Percentiles rank a stretch among this genome's conserved stretches.
phyloP scores from a whole-genome alignment of 164 flowering plant species.

The Vitis rupestris region DNA sequence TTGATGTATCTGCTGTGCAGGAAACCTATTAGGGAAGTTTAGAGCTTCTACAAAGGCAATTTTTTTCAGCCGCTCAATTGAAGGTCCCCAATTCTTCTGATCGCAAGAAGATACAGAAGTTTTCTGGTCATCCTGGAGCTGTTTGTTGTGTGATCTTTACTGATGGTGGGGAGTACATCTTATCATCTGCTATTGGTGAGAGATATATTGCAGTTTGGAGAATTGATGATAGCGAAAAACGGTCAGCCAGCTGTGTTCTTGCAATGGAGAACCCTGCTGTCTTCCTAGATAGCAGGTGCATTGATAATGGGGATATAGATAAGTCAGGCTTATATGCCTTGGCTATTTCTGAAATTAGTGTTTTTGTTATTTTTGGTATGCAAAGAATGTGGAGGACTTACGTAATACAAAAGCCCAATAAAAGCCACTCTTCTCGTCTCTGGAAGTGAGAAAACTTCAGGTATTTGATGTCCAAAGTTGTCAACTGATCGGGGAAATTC shows the following conservation, averaged over 20 bases:
- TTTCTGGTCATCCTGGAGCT: conserved; percentile 91
- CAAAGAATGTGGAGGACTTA: conserved; percentile 55
- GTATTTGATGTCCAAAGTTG: too few species aligned
- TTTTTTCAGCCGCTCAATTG: conserved; percentile 60
- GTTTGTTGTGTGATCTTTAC: conserved; percentile 73
- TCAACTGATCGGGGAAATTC: too few species aligned
- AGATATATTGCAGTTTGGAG: conserved; percentile 82
- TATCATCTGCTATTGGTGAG: conserved; percentile 92
- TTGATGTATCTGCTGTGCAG: conserved; percentile 78
- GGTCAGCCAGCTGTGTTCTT: conserved; percentile 71
- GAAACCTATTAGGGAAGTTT: conserved; percentile 62
- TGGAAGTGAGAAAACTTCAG: too few species aligned
- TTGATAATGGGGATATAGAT: conserved; percentile 21
- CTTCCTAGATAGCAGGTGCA: conserved; percentile 53
- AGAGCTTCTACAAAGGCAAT: conserved; percentile 75
- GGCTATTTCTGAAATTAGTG: conserved; percentile 81
- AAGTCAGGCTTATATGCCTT: conserved; percentile 52
- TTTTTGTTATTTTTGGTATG: conserved; percentile 82
- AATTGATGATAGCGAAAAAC: conserved; percentile 59
- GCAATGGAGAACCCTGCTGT: conserved; percentile 96
- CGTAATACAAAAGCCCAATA: conserved; percentile 47
- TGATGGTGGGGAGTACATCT: conserved; percentile 75
- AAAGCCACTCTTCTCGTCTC: too few species aligned
- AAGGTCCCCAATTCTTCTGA: conserved; percentile 64
- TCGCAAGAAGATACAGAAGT: conserved; percentile 81